A percentile compares a stretch with the other conserved stretches of the same genome.
phyloP scores from a whole-genome alignment of 73 alveolate species.

The Uronychia binucleata region DNA sequence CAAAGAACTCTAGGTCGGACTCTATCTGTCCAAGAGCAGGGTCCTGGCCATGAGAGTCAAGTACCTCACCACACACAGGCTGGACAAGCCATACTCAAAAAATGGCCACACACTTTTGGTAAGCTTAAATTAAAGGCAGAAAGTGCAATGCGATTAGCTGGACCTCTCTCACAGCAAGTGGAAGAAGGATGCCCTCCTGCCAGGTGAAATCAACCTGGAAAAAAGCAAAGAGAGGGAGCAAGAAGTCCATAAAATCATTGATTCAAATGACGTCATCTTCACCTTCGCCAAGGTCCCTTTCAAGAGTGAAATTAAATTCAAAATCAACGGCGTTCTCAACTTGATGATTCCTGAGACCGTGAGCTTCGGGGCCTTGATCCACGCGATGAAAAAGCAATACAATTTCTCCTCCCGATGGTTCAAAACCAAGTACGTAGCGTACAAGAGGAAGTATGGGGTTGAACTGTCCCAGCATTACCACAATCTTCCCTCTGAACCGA shows the following conservation, averaged over 20 bases:
- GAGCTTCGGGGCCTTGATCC: conserved; percentile 9
- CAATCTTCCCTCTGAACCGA: background rate
- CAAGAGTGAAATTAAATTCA: background rate
- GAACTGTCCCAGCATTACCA: background rate
- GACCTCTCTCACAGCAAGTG: background rate
- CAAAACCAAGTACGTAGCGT: background rate
- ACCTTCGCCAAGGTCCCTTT: background rate
- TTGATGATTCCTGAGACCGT: background rate
- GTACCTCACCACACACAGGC: background rate
- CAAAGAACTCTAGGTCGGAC: background rate
- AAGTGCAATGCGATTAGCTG: background rate
- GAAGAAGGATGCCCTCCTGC: background rate
- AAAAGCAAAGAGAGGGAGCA: background rate
- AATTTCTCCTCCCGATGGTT: conserved; percentile 2
- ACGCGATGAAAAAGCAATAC: conserved; percentile 4
- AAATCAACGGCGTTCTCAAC: background rate
- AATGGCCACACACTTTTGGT: background rate
- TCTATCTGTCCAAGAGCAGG: background rate
- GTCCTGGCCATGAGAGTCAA: background rate
- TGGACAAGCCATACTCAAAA: background rate
- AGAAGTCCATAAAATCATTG: background rate
- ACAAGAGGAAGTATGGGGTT: conserved; percentile 4
- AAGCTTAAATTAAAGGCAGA: background rate
- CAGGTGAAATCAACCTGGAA: background rate
- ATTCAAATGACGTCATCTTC: background rate